These are phyloP conservation scores for Fragaria vesca DNA, from an alignment of 306 rosid species.

Conservation along the genomic window DNA sequence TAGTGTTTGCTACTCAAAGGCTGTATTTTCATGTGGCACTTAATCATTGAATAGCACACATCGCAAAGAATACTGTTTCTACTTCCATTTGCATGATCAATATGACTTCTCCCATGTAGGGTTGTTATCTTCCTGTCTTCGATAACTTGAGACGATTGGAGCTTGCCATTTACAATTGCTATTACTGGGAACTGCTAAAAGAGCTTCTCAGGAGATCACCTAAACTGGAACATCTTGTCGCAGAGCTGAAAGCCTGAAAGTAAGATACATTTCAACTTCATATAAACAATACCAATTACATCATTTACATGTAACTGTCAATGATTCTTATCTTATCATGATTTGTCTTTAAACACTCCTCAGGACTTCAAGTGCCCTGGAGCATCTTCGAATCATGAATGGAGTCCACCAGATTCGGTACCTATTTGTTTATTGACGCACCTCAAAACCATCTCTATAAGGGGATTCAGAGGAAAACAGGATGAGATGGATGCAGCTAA, in stretches of 20 bases:
- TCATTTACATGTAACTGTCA: not conserved
- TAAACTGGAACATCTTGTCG: not conserved
- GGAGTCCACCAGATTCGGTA: not conserved
- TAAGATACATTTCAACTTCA: not conserved
- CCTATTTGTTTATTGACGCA: not conserved
- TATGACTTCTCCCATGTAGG: not conserved
- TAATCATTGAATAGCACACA: too few relatives aligned
- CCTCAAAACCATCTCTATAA: not conserved
- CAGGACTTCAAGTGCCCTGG: not conserved
- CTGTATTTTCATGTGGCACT: too few relatives aligned
- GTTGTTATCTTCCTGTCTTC: not conserved
- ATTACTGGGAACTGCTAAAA: not conserved
- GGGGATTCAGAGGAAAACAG: not conserved
- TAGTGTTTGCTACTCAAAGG: too few relatives aligned
- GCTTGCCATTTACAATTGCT: not conserved
- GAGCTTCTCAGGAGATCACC: not conserved
- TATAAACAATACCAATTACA: not conserved
- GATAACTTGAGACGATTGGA: not conserved
- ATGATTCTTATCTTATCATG: not conserved
- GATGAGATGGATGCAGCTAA: not conserved
- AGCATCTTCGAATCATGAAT: not conserved
- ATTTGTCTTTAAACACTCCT: not conserved
- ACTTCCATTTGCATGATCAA: not conserved
- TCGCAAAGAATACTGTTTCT: too few relatives aligned
- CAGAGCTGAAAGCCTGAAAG: not conserved